A percentile compares a stretch with the other conserved stretches of the same genome.
Evolutionary conservation across 192 early-diverging fungal genomes (phyloP).

Genomic region (Coemansia sp.): DNA sequence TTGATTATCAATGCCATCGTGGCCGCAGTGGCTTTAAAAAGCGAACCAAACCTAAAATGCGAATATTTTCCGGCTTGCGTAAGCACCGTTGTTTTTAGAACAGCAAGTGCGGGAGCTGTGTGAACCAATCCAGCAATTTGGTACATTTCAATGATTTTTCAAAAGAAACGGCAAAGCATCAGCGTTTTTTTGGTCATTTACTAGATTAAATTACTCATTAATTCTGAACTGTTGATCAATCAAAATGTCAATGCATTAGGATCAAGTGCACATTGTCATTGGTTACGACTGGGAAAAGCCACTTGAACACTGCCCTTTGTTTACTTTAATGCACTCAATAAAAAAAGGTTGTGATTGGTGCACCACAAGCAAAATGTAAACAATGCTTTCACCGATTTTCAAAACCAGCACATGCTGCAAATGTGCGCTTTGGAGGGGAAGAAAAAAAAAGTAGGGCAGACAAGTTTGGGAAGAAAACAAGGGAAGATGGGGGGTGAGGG

Average conservation of each 20-base stretch:
- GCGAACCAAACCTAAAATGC: no score
- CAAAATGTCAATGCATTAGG: not conserved
- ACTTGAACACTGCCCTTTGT: not conserved
- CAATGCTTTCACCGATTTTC: not conserved
- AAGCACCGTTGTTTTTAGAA: no score
- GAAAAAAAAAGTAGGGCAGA: not conserved
- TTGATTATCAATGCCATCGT: no score
- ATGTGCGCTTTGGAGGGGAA: no score
- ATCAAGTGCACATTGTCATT: not conserved
- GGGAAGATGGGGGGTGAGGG: not conserved
- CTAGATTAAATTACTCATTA: no score
- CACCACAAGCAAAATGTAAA: not conserved
- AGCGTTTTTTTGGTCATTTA: no score
- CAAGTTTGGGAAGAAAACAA: not conserved
- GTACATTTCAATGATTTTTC: no score
- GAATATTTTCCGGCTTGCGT: no score
- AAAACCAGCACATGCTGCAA: not conserved
- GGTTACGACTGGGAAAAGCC: slow-evolving; percentile 1
- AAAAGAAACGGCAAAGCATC: no score
- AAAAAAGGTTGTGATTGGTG: not conserved
- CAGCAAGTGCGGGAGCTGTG: no score
- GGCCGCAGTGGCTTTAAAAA: no score
- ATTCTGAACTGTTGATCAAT: not conserved
- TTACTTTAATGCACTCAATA: not conserved
- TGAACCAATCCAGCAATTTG: no score